Conservation (phyloP, 1,284 basidiomycete species). For the Megacollybia platyphylla region DNA sequence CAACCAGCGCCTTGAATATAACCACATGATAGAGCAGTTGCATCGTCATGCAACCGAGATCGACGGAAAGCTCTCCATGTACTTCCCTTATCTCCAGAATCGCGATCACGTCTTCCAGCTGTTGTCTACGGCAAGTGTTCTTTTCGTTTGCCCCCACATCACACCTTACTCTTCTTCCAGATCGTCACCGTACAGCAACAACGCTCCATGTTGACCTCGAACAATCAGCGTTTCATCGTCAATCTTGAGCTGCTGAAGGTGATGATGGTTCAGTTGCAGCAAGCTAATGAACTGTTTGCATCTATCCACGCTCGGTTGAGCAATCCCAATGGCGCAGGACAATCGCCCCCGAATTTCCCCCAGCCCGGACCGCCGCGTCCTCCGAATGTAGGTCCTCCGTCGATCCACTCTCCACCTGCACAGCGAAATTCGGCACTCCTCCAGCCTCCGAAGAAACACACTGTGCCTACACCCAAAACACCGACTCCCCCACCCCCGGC, state of each 20-base stretch:
- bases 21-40: slow-evolving; percentile 32
- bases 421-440: slow-evolving; percentile 13
- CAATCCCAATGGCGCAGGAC: background rate
- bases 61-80: slow-evolving; percentile 35
- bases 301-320: slow-evolving; percentile 4
- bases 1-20: slow-evolving; percentile 40
- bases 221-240: slow-evolving; percentile 39
- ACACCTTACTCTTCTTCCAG: slow-evolving; percentile 17
- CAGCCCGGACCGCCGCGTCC: background rate
- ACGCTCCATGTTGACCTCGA: slow-evolving; percentile 25
- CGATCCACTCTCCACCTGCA: slow-evolving; percentile 10
- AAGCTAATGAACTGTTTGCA: slow-evolving; percentile 26
- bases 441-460: slow-evolving; percentile 16
- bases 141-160: slow-evolving; percentile 4
- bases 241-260: slow-evolving; percentile 25
- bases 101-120: slow-evolving; percentile 33
- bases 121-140: slow-evolving; percentile 39
- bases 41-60: slow-evolving; percentile 29
- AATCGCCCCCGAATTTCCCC: background rate
- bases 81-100: slow-evolving; percentile 28
- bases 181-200: slow-evolving; percentile 39
- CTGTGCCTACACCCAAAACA: slow-evolving; percentile 14
- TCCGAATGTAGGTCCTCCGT: slow-evolving; percentile 3
- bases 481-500: slow-evolving; percentile 29
- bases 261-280: slow-evolving; percentile 33